These are phyloP conservation scores for Metschnikowia kunwiensis DNA, from an alignment of 805 yeast genomes.

Conservation along the genomic window DNA sequence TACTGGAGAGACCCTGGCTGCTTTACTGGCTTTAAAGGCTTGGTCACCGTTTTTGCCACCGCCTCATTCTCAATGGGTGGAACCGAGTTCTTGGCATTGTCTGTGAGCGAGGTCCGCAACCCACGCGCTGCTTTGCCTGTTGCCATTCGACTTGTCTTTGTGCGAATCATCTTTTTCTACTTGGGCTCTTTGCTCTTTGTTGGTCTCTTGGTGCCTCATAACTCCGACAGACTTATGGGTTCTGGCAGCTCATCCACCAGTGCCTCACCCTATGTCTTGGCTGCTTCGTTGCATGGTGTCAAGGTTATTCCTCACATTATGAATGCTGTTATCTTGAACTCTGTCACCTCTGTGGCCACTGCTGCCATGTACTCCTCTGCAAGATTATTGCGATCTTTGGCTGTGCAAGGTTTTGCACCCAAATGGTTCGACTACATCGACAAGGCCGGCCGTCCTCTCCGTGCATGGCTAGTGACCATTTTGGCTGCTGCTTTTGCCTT, in stretches of 20 bases:
- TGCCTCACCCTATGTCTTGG: slow-evolving; percentile 28
- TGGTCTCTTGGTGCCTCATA: slow-evolving; percentile 39
- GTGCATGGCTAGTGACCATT: slow-evolving; percentile 22
- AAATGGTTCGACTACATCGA: slow-evolving; percentile 28
- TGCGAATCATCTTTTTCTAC: slow-evolving; percentile 36
- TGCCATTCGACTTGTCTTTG: slow-evolving; percentile 39
- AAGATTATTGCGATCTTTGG: slow-evolving; percentile 25
- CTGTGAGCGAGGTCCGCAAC: slow-evolving; percentile 38
- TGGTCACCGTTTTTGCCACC: slow-evolving; percentile 36
- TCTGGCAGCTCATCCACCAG: slow-evolving; percentile 27
- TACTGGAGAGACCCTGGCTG: slow-evolving; percentile 41
- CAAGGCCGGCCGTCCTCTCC: slow-evolving; percentile 25
- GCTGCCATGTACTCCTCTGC: slow-evolving; percentile 30
- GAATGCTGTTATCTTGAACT: slow-evolving; percentile 30
- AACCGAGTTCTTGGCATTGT: slow-evolving; percentile 38
- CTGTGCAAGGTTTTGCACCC: slow-evolving; percentile 27
- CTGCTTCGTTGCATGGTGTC: slow-evolving; percentile 26
- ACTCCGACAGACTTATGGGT: slow-evolving; percentile 34
- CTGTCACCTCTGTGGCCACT: slow-evolving; percentile 31
- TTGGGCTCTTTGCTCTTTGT: slow-evolving; percentile 37
- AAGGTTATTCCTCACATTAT: slow-evolving; percentile 29
- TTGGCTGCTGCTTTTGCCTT: slow-evolving; percentile 22
- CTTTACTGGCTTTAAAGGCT: slow-evolving; percentile 37
- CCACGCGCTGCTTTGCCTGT: slow-evolving; percentile 39
- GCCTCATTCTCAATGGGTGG: slow-evolving; percentile 41